Percentiles rank a stretch among this genome's conserved stretches.
Evolutionary conservation across 2,329 filamentous ascomycete species (phyloP).

Genomic region (Meredithiella fracta): DNA sequence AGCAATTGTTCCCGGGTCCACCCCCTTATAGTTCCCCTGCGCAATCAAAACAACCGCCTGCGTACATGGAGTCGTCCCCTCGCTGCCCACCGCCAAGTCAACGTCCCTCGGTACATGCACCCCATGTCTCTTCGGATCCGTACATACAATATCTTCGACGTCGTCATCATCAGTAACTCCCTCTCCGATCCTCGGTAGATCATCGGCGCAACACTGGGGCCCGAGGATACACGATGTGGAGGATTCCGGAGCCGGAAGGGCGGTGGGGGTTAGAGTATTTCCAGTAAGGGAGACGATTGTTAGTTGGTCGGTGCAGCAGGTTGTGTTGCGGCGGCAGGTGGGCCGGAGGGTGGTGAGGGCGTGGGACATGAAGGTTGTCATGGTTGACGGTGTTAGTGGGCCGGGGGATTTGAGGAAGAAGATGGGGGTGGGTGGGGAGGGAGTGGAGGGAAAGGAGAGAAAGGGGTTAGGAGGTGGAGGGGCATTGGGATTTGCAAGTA

Average conservation of each 20-base stretch:
- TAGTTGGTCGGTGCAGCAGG: constrained; percentile 3
- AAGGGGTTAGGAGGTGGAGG: not conserved
- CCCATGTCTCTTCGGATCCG: constrained; percentile 8
- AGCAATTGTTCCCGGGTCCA: constrained; percentile 16
- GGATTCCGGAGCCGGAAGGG: not conserved
- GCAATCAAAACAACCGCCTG: constrained; percentile 21
- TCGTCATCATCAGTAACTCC: not conserved
- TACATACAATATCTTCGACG: constrained; percentile 2
- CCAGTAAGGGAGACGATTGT: constrained; percentile 3
- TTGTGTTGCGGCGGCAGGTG: not conserved
- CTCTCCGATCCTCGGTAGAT: constrained; percentile 3
- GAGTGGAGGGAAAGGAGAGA: not conserved
- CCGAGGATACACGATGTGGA: constrained; percentile 10
- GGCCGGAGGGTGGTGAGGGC: not conserved
- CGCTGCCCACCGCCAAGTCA: not conserved
- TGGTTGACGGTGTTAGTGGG: not conserved
- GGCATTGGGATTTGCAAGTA: not conserved
- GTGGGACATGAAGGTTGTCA: not conserved
- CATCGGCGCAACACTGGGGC: constrained; percentile 11
- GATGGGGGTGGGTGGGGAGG: not conserved
- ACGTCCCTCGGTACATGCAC: constrained; percentile 3
- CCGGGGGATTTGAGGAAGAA: not conserved
- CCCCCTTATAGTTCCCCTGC: constrained; percentile 20
- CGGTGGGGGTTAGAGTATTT: not conserved
- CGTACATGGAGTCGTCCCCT: constrained; percentile 20